A percentile compares a stretch with the other conserved stretches of the same genome.
Evolutionary conservation across 176 grass and related monocot species (phyloP).

Genomic region (Raddia guianensis): DNA sequence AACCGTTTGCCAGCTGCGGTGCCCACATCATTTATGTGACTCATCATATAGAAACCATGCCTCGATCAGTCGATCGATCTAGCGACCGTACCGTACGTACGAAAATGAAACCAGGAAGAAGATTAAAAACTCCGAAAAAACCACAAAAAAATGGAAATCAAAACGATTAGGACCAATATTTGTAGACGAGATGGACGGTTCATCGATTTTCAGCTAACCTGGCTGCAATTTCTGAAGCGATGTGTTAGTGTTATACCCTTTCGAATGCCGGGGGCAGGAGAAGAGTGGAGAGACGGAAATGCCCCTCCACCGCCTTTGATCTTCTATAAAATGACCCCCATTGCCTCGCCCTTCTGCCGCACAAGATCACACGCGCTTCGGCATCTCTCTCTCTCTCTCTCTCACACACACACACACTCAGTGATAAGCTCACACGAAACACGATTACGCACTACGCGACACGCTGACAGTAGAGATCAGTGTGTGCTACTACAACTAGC

Average conservation of each 20-base stretch:
- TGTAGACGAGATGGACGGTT: background rate
- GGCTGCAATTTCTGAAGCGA: background rate
- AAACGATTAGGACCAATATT: background rate
- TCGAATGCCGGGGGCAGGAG: conserved; percentile 20
- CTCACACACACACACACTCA: no score
- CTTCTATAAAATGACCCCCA: conserved; percentile 10
- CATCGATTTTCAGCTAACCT: background rate
- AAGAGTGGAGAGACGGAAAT: background rate
- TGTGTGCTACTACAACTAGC: background rate
- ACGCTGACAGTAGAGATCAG: background rate
- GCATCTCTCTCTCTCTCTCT: background rate
- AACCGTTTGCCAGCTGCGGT: conserved; percentile 38
- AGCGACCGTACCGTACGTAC: no score
- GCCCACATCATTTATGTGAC: conserved; percentile 57
- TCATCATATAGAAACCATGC: conserved; percentile 46
- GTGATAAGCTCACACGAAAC: no score
- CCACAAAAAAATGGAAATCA: background rate
- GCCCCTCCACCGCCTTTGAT: background rate
- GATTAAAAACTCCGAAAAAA: background rate
- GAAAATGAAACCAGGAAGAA: background rate
- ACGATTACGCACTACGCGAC: background rate
- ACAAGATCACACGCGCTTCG: background rate
- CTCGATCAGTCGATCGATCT: background rate
- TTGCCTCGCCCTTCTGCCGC: background rate
- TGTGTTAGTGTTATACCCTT: conserved; percentile 21